Evolutionary conservation across 176 grass and related monocot genomes (phyloP), one percentile per base, ranked within the genome.

Genomic region (Zizania latifolia): DNA sequence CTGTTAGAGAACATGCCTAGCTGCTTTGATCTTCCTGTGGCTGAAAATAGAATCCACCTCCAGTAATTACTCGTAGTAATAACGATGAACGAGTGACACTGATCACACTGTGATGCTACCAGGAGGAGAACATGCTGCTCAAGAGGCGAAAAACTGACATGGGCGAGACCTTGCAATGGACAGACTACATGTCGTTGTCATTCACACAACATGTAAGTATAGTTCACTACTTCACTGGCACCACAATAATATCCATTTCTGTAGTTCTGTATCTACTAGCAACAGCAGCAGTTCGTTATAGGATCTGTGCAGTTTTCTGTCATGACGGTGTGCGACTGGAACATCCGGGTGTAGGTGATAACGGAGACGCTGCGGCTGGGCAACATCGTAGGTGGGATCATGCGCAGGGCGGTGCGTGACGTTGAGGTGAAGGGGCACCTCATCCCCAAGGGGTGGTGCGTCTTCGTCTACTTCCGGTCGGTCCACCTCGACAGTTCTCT

Each of bases 361-460:
- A 92, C 91, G 0, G 95, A 99, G 45, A 99, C 95, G 0, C 68
- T 99, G 43, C 72, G 95, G 1, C 36, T 94, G 58, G 95, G 95
- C 14, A 99, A 99, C 80, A 94, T 99, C 31, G 94, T 99, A 19
- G 88, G 82, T 0, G 95, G 95, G 70, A 94, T 99, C 81, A 99
- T 99, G 95, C 86, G 95, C 29, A 99, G 90, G 84, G 91, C 95
- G 1, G 86, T 90, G 16, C 83, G 61, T 16, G 95, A 99, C 3
- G 72, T 94, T 0, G 92, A 94, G 77, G 84, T 99, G 66, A 99
- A 92, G 79, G 95, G 91, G 5, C 89, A 99, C 58, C 83, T 94
- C 55, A 94, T 99, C 53, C 95, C 95, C 15, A 94, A 94, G 81
- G 95, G 89, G 8, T 99, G 95, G 95, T 90, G 95, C 34, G 84